Evolutionary conservation across 441 rosid species (phyloP).

Genomic region (Eugenia klotzschiana): DNA sequence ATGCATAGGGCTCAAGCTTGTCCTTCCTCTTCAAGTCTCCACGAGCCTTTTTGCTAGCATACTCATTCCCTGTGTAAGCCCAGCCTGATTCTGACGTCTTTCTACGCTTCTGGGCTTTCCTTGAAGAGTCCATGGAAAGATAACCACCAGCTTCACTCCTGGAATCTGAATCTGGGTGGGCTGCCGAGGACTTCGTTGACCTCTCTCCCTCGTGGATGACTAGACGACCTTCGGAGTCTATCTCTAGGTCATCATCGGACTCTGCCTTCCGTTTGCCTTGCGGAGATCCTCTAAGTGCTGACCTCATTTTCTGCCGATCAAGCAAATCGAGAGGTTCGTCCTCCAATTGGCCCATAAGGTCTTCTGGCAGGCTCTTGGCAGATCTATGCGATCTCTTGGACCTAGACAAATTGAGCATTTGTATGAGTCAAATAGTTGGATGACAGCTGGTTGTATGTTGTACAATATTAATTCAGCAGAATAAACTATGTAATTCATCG

Average conservation of each 20-base stretch:
- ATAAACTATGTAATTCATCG: neutral
- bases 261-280: constrained; percentile 45
- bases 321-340: constrained; percentile 91
- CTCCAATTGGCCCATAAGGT: constrained; percentile 48
- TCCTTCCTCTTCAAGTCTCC: constrained; percentile 83
- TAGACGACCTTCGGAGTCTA: constrained; percentile 69
- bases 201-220: constrained; percentile 43
- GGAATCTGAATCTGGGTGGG: constrained; percentile 31
- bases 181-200: constrained; percentile 22
- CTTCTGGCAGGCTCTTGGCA: constrained; percentile 62
- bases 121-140: constrained; percentile 31
- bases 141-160: constrained; percentile 48
- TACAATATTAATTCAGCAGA: neutral
- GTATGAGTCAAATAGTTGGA: neutral
- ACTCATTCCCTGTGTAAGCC: constrained; percentile 81
- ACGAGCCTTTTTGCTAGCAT: constrained; percentile 79
- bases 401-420: constrained; percentile 15
- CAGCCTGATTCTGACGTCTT: constrained; percentile 68
- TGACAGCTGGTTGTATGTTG: neutral
- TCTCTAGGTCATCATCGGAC: constrained; percentile 74
- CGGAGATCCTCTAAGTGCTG: constrained; percentile 51
- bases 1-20: constrained; percentile 89
- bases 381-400: constrained; percentile 33
- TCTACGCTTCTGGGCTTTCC: constrained; percentile 46
- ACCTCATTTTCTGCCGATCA: constrained; percentile 62